Evolutionary conservation across 1,139 yeast genomes (phyloP), one percentile per base, ranked within the genome.

Genomic region (Geotrichum histeridarum): DNA sequence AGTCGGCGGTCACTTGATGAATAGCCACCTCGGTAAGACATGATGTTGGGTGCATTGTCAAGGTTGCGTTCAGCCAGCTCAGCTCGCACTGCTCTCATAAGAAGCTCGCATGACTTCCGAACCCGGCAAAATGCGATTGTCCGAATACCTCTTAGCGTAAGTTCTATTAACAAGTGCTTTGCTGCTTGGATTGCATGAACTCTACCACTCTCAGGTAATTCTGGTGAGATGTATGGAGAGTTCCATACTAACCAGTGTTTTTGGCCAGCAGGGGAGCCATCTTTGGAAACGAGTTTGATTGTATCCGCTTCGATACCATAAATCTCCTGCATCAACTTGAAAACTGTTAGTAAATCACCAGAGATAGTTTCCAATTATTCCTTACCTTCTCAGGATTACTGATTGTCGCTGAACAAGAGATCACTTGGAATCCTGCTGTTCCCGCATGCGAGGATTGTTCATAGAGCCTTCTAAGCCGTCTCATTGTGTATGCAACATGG

Each of bases 21-120:
- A 64, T 93, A 93, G 0, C 99, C 99, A 35, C 99, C 99, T 60
- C 99, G 75, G 63, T 93, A 93, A 42, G 95, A 83, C 94, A 89
- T 88, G 1, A 93, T 86, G 56, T 85, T 86, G 6, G 81, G 69
- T 49, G 37, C 46, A 42, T 27, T 57, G 30, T 46, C 59, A 15
- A 51, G 54, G n/a, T 72, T 61, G n/a, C 54, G 44, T 11, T 73
- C 74, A 22, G 73, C 70, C 27, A 85, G 71, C 7, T 78, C 65
- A 8, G 72, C 73, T 54, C 95, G 71, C 0, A 90, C 84, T 53
- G 89, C 93, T 61, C 88, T 87, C 85, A 91, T 88, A 41, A 93
- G 67, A 42, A 87, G 73, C 67, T 93, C 99, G 69, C 97, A 93
- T 2, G 86, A 84, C 51, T 83, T 79, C 50, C 99, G 76, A 32